A percentile compares a stretch with the other conserved stretches of the same genome.
Evolutionary conservation across 192 early-diverging fungal species (phyloP).

Genomic region (Coemansia sp.): DNA sequence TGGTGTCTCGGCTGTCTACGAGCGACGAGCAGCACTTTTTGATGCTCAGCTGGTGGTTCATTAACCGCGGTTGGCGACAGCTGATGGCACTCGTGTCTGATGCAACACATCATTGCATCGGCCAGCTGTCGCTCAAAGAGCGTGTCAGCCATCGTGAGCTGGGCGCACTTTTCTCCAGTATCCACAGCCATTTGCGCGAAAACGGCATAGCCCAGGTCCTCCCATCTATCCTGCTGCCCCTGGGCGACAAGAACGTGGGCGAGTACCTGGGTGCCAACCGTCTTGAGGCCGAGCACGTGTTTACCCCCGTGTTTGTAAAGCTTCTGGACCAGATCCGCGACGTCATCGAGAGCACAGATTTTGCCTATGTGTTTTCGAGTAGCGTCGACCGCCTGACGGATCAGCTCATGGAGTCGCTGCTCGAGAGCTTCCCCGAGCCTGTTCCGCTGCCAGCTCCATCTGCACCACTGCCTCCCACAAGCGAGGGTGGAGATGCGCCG

Average conservation of each 20-base stretch:
- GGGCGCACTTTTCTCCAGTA: conserved; percentile 50
- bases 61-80: conserved; percentile 82
- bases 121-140: conserved; percentile 59
- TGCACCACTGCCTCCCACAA: conserved; percentile 37
- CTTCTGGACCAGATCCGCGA: conserved; percentile 88
- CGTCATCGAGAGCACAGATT: conserved; percentile 67
- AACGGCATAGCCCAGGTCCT: conserved; percentile 26
- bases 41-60: conserved; percentile 86
- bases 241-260: conserved; percentile 24
- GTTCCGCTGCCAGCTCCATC: conserved; percentile 20
- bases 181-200: conserved; percentile 56
- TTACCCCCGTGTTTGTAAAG: conserved; percentile 61
- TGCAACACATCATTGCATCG: conserved; percentile 41
- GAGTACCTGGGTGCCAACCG: conserved; percentile 41
- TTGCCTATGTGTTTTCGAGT: conserved; percentile 38
- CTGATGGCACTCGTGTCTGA: conserved; percentile 62
- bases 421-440: conserved; percentile 49
- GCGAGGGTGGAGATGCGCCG: conserved; percentile 35
- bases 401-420: conserved; percentile 47
- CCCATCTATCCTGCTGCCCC: conserved; percentile 28
- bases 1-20: conserved; percentile 19
- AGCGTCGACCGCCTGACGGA: conserved; percentile 41
- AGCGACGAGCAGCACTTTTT: conserved; percentile 78
- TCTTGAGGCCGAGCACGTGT: conserved; percentile 40
- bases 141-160: conserved; percentile 61